Evolutionary conservation across 768 basidiomycete species (phyloP), one percentile per base, ranked within the genome.

Genomic region (Lactifluus piperatus): DNA sequence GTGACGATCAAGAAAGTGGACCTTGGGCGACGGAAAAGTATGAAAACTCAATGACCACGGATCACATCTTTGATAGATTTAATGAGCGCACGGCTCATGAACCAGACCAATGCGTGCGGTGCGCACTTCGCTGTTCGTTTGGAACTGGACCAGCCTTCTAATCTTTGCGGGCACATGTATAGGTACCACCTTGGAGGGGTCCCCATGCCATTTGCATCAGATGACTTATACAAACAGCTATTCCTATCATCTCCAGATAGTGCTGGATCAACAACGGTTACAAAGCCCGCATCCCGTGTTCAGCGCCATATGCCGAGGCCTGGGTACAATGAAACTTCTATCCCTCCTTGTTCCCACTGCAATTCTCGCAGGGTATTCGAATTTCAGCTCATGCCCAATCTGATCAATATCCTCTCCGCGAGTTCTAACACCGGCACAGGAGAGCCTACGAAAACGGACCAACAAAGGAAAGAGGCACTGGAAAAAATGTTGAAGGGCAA

Each of bases 311-410:
- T 62, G 22, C 58, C 68, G 39, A 80, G 78, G 64, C 77, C 82
- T 44, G 72, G 73, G 0, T 97, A 85, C 71, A 71, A 76, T 46
- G 72, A 82, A 4, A 66, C 75, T 0, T 70, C 76, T 8, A 73
- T 93, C 30, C 82, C 86, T 0, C 60, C 71, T 0, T 98, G 95
- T 69, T 76, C 83, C 2, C 67, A 72, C 14, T 98, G 95, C 73
- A 73, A 76, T 37, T 76, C 80, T 3, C 74, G 73, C 45, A 80
- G 92, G 16, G 79, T 86, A 22, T 98, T 97, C 70, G 95, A 98
- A 70, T 88, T 88, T 66, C 95, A 98, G 70, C 76, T 97, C 54
- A 95, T 94, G 84, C 95, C 95, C 2, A 91, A 93, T 68, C 74
- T 97, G 53, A 93, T 97, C 70, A 89, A 89, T 52, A 73, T 91